These are phyloP conservation scores for Lolium rigidum DNA, from an alignment of 176 grass and related monocot genomes.

Conservation along the genomic window DNA sequence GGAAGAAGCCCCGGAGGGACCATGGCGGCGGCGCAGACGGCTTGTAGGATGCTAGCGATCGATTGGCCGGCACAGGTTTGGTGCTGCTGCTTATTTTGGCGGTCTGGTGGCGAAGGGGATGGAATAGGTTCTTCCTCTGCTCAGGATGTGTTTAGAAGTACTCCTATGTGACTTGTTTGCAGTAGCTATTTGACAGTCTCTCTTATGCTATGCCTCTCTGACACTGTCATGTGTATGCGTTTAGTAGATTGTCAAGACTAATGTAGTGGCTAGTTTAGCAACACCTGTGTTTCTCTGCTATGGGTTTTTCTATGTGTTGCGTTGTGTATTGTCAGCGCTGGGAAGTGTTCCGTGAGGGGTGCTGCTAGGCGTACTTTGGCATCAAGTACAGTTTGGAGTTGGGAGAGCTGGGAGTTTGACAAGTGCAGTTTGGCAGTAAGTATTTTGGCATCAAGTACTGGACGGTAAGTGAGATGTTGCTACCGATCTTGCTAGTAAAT, in stretches of 20 bases:
- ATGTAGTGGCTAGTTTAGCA: slow-evolving; percentile 30
- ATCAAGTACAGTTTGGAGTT: too few species aligned
- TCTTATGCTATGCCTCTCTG: neutral
- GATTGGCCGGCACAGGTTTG: neutral
- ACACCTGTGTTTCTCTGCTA: neutral
- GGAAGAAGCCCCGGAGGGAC: slow-evolving; percentile 78
- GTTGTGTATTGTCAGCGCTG: neutral
- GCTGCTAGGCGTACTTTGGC: too few species aligned
- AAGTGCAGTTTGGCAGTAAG: too few species aligned
- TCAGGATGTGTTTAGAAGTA: slow-evolving; percentile 29
- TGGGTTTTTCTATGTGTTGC: neutral
- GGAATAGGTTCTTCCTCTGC: neutral
- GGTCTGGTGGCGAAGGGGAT: slow-evolving; percentile 10
- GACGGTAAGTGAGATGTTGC: too few species aligned
- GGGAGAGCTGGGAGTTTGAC: too few species aligned
- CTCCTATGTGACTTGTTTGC: slow-evolving; percentile 26
- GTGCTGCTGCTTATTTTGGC: slow-evolving; percentile 30
- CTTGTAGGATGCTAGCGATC: slow-evolving; percentile 7
- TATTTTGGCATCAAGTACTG: too few species aligned
- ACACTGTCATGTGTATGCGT: slow-evolving; percentile 14
- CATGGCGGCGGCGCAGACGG: slow-evolving; percentile 44
- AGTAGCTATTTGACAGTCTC: slow-evolving; percentile 26
- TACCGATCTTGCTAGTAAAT: too few species aligned
- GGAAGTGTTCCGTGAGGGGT: neutral
- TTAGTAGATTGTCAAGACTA: neutral